A percentile compares a stretch with the other conserved stretches of the same genome.
These are phyloP conservation scores for Lasiodiplodia sp. DNA, from an alignment of 2,329 filamentous ascomycete genomes.

Conservation along the genomic window DNA sequence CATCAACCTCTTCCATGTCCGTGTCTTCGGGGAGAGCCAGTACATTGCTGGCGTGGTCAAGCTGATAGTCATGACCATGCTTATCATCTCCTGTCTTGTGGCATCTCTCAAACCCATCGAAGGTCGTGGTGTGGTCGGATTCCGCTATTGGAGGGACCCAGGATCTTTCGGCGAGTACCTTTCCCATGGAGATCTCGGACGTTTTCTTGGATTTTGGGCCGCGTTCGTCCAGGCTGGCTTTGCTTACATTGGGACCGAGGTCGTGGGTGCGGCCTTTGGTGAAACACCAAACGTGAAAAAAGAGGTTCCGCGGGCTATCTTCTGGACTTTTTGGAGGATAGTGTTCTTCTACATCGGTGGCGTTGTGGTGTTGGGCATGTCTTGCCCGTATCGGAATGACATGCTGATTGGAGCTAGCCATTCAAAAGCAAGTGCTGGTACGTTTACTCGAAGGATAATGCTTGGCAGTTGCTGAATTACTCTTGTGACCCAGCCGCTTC, in stretches of 20 bases:
- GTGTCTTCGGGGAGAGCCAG: conserved; percentile 78
- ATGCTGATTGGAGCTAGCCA: conserved; percentile 52
- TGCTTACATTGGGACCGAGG: conserved; percentile 75
- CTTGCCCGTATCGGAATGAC: conserved; percentile 69
- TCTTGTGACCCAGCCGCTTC: conserved; percentile 62
- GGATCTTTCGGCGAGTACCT: conserved; percentile 72
- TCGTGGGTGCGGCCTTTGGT: conserved; percentile 78
- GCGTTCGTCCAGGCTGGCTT: conserved; percentile 74
- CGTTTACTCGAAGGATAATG: not conserved
- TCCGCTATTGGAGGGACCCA: conserved; percentile 73
- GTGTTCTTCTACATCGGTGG: conserved; percentile 69
- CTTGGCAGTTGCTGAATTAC: conserved; percentile 44
- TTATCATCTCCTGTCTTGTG: conserved; percentile 65
- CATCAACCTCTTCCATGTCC: conserved; percentile 75
- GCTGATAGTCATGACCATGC: conserved; percentile 71
- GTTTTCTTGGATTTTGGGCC: conserved; percentile 74
- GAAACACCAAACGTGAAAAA: conserved; percentile 76
- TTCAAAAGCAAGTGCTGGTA: conserved; percentile 18
- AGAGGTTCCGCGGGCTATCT: conserved; percentile 75
- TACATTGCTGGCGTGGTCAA: conserved; percentile 82
- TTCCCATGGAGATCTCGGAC: conserved; percentile 62
- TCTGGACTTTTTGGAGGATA: conserved; percentile 78
- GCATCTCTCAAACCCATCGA: conserved; percentile 69
- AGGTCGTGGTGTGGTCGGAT: conserved; percentile 75
- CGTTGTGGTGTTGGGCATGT: conserved; percentile 73